Evolutionary conservation across 371 early-diverging fungal genomes (phyloP).

Genomic region (Lichtheimia corymbifera): DNA sequence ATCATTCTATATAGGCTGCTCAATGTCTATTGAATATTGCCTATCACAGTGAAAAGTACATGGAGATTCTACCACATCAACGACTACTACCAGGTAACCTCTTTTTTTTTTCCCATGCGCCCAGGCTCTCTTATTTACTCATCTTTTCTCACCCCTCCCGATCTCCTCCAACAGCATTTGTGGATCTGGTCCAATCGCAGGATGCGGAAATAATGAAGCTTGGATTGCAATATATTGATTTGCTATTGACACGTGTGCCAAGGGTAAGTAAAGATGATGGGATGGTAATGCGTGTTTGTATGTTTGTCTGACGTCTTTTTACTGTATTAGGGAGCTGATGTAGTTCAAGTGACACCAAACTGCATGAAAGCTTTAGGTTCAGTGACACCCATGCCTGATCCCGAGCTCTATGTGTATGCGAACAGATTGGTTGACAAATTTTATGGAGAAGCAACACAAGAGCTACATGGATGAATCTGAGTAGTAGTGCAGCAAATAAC

Average conservation of each 20-base stretch:
- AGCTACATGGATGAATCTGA: constrained; percentile 8
- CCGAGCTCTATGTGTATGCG: constrained; percentile 24
- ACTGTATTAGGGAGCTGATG: constrained; percentile 18
- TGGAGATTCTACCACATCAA: constrained; percentile 45
- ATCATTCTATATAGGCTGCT: constrained; percentile 44
- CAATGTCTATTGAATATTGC: constrained; percentile 56
- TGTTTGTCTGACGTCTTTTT: background rate
- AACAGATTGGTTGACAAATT: constrained; percentile 25
- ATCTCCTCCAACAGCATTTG: constrained; percentile 22
- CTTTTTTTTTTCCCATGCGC: too few species aligned
- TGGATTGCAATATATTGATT: constrained; percentile 48
- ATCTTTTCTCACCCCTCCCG: too few species aligned
- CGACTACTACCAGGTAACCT: constrained; percentile 45
- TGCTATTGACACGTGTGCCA: constrained; percentile 36
- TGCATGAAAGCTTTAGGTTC: constrained; percentile 22
- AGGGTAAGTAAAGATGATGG: constrained; percentile 16
- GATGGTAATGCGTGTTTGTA: too few species aligned
- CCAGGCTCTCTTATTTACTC: too few species aligned
- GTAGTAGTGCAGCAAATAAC: too few species aligned
- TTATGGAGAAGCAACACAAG: constrained; percentile 18
- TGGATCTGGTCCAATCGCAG: constrained; percentile 55
- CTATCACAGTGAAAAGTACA: constrained; percentile 49
- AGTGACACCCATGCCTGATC: constrained; percentile 25
- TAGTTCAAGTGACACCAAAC: constrained; percentile 20
- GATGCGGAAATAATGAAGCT: constrained; percentile 47